phyloP scores from a whole-genome alignment of 805 yeast genomes.

The Yamadazyma akitaensis region DNA sequence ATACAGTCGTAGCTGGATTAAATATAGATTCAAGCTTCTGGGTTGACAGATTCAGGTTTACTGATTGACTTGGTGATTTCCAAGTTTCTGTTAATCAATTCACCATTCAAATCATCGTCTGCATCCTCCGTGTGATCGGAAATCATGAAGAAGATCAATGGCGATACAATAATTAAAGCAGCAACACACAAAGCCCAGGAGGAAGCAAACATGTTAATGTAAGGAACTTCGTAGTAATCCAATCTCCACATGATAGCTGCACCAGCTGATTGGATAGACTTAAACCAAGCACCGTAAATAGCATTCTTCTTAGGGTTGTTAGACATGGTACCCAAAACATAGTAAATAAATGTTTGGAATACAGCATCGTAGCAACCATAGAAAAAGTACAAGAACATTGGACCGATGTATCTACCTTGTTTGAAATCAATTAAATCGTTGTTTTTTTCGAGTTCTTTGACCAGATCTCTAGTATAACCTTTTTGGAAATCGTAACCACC shows the following conservation, averaged over 20 bases:
- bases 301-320: conserved; percentile 56
- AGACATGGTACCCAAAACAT: conserved; percentile 58
- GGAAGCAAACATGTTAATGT: conserved; percentile 40
- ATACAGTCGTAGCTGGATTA: not conserved
- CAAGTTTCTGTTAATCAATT: conserved; percentile 6
- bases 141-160: conserved; percentile 42
- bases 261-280: conserved; percentile 63
- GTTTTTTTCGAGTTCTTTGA: conserved; percentile 9
- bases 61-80: conserved; percentile 22
- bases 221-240: conserved; percentile 41
- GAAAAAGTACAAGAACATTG: conserved; percentile 59
- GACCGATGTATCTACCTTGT: conserved; percentile 49
- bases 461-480: conserved; percentile 34
- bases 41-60: conserved; percentile 3
- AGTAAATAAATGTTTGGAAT: conserved; percentile 56
- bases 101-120: conserved; percentile 24
- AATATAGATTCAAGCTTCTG: not conserved
- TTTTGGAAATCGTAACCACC: conserved; percentile 52
- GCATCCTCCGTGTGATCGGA: conserved; percentile 41
- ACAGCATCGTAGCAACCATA: conserved; percentile 60
- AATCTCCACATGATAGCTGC: conserved; percentile 60
- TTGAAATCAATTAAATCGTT: conserved; percentile 41
- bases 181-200: conserved; percentile 53
- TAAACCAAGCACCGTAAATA: conserved; percentile 59
- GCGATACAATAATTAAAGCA: conserved; percentile 47